These are phyloP conservation scores for Phylloporus sp. DNA, from an alignment of 768 basidiomycete species.

Conservation along the genomic window DNA sequence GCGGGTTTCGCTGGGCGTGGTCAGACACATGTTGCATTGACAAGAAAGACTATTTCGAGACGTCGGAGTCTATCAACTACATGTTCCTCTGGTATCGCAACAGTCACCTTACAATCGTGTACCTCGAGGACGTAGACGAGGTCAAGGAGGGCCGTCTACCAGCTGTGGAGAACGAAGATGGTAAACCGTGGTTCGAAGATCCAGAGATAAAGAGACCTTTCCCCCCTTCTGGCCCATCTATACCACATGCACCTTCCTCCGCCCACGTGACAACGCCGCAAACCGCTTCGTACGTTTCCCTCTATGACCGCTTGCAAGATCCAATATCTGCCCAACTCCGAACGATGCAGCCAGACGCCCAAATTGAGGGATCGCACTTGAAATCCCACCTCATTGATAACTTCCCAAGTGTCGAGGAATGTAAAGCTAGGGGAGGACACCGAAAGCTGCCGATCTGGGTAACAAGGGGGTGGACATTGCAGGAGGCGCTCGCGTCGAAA, in stretches of 20 bases:
- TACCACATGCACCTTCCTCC: background rate
- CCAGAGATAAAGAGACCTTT: constrained; percentile 16
- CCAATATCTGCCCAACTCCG: background rate
- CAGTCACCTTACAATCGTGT: constrained; percentile 28
- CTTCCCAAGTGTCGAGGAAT: constrained; percentile 1
- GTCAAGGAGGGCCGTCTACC: constrained; percentile 14
- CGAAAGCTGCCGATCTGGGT: constrained; percentile 16
- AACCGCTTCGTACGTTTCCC: constrained; percentile 2
- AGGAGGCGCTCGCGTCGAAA: constrained; percentile 26
- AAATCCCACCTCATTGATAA: constrained; percentile 6
- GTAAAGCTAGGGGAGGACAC: constrained; percentile 1
- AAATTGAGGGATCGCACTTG: constrained; percentile 15
- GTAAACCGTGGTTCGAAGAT: constrained; percentile 15
- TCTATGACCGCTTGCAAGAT: constrained; percentile 5
- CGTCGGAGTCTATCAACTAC: constrained; percentile 27
- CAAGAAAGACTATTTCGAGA: constrained; percentile 20
- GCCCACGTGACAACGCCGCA: background rate
- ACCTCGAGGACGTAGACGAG: constrained; percentile 27
- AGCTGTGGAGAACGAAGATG: background rate
- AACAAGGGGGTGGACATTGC: constrained; percentile 27
- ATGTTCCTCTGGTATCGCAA: constrained; percentile 28
- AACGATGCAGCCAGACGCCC: constrained; percentile 15
- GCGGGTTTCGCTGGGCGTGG: constrained; percentile 31
- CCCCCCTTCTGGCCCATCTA: background rate
- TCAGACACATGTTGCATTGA: constrained; percentile 29